Percentiles rank a stretch among this genome's conserved stretches.
Conservation (phyloP, 202 grass and related monocot genomes). For the Schoenoplectus tabernaemontani region DNA sequence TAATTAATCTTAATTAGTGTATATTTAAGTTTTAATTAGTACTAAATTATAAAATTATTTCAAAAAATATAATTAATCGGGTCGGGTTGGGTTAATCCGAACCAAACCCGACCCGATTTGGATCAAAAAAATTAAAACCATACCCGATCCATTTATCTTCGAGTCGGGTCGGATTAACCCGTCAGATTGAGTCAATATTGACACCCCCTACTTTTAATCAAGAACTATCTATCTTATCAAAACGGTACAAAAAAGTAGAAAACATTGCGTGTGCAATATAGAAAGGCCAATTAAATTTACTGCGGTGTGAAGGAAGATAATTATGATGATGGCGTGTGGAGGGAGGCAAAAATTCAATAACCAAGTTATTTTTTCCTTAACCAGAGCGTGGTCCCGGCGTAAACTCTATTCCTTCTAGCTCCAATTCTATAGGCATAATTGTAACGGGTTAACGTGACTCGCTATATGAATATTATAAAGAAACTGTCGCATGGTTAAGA, state of each 20-base stretch:
- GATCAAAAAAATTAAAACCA: too few species aligned
- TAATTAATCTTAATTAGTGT: too few species aligned
- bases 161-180: too few species aligned
- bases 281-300: background rate
- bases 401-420: background rate
- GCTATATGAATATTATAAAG: background rate
- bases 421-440: background rate
- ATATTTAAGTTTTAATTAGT: too few species aligned
- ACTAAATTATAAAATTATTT: too few species aligned
- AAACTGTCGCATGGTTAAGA: background rate
- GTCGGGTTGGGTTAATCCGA: too few species aligned
- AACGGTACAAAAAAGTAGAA: background rate
- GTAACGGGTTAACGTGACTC: background rate
- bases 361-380: slow-evolving; percentile 1
- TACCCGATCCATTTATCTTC: too few species aligned
- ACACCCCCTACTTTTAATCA: too few species aligned
- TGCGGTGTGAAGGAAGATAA: slow-evolving; percentile 8
- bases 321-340: slow-evolving; percentile 19
- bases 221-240: too few species aligned
- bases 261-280: background rate
- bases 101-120: too few species aligned
- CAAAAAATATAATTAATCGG: too few species aligned
- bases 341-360: slow-evolving; percentile 14
- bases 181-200: too few species aligned
- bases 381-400: background rate